A percentile compares a stretch with the other conserved stretches of the same genome.
Evolutionary conservation across 306 rosid genomes (phyloP).

Genomic region (Oxytropis ochrocephala): DNA sequence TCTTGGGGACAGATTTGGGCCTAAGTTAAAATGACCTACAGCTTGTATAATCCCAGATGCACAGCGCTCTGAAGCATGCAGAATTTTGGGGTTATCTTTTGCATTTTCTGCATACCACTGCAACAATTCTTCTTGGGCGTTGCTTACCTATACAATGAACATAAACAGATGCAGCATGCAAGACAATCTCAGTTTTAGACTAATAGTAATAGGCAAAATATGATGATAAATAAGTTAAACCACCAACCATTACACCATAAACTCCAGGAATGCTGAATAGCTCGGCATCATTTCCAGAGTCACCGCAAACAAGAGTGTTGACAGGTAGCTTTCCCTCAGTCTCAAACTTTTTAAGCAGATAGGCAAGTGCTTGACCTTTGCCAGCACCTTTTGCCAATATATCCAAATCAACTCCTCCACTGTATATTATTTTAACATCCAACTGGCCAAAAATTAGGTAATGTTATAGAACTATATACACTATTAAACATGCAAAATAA

Average conservation of each 20-base stretch:
- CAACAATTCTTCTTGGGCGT: constrained; percentile 94
- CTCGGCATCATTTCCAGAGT: constrained; percentile 98
- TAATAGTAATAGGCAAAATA: not conserved
- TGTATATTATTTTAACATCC: constrained; percentile 92
- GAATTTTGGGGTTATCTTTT: constrained; percentile 65
- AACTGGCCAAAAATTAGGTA: constrained; percentile 48
- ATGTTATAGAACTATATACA: constrained; percentile 5
- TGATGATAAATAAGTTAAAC: constrained; percentile 17
- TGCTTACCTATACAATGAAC: constrained; percentile 67
- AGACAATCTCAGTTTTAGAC: not conserved
- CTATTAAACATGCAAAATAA: not conserved
- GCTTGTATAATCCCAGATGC: constrained; percentile 96
- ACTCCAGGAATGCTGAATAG: constrained; percentile 89
- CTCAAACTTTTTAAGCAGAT: constrained; percentile 73
- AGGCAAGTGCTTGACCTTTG: constrained; percentile 99
- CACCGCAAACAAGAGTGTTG: constrained; percentile 91
- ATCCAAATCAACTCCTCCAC: constrained; percentile 96
- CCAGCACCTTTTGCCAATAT: constrained; percentile 93
- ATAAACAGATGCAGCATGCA: constrained; percentile 8
- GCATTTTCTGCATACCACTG: constrained; percentile 88
- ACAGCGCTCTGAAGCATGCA: constrained; percentile 92
- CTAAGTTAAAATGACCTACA: constrained; percentile 77
- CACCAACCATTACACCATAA: constrained; percentile 88
- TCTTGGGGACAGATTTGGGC: constrained; percentile 64
- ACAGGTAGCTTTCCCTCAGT: constrained; percentile 56